Evolutionary conservation across 139 green algal genomes (phyloP), one percentile per base, ranked within the genome.

Genomic region (Monoraphidium neglectum): DNA sequence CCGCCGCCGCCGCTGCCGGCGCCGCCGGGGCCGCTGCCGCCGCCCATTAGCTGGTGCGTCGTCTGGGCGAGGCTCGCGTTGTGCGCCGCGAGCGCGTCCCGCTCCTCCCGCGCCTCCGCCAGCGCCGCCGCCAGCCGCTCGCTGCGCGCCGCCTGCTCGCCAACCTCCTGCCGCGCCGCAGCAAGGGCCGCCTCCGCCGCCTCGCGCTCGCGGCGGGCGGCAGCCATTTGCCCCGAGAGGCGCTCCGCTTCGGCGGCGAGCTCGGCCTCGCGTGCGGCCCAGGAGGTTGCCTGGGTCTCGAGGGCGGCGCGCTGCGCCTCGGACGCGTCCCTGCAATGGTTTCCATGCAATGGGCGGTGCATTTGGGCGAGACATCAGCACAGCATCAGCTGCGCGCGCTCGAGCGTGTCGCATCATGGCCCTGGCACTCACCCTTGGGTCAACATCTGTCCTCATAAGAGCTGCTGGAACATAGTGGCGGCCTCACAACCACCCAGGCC

Each of bases 41-140:
- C 59, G 72, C 33, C 23, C 63, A 79, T 79, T 4, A 79, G 73
- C 37, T 79, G 73, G 36, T 72, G 43, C 4, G 73, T 73, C 30
- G 73, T 79, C 8, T 15, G 24, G 24, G 64, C 73, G 23, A 79
- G 63, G n/a, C 47, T 67, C n/a, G 24, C 64, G n/a, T 73, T 79
- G 4, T 73, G 62, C 12, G 32, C 51, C 33, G 73, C 63, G 6
- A 68, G 49, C 6, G 37, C 32, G 63, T 79, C 73, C 2, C 73
- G 65, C 49, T 79, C 73, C 43, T 35, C 63, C 23, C 62, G 73
- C 33, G 28, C 49, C 46, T 26, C 73, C 33, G 30, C 65, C 35
- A 79, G 46, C 73, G 72, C 47, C 24, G 8, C 43, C 43, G 43
- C 43, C 43, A 51, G 8, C 43, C 8, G 8, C 8, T 51, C 43